phyloP scores from a whole-genome alignment of 2,329 filamentous ascomycete species.

The Rachicladosporium sp. region DNA sequence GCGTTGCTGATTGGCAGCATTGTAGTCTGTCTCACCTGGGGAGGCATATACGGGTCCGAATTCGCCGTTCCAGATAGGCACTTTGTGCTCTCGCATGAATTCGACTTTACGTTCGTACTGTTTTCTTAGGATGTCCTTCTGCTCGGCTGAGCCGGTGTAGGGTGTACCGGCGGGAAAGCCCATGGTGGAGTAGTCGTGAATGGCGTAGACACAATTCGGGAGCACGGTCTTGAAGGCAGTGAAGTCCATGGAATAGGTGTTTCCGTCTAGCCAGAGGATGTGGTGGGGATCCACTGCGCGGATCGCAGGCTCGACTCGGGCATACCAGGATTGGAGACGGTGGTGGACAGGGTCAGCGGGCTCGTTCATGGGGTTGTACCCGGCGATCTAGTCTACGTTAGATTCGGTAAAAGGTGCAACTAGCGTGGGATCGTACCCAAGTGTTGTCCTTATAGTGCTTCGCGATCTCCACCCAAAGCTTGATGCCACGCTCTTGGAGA shows the following conservation, averaged over 20 bases:
- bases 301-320: conserved; percentile 35
- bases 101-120: conserved; percentile 36
- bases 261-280: conserved; percentile 30
- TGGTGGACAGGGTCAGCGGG: conserved; percentile 37
- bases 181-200: conserved; percentile 42
- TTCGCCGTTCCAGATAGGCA: conserved; percentile 40
- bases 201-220: conserved; percentile 37
- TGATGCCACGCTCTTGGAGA: conserved; percentile 37
- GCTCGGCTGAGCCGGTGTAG: conserved; percentile 31
- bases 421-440: conserved; percentile 16
- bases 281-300: conserved; percentile 36
- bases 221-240: conserved; percentile 31
- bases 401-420: no score
- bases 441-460: conserved; percentile 32
- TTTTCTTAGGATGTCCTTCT: conserved; percentile 32
- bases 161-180: conserved; percentile 36
- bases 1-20: conserved; percentile 29
- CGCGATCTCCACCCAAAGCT: conserved; percentile 38
- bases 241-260: conserved; percentile 29
- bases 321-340: conserved; percentile 35
- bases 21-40: conserved; percentile 26
- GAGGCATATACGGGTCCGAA: conserved; percentile 38
- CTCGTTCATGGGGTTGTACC: conserved; percentile 42
- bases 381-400: conserved; percentile 22
- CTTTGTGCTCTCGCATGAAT: conserved; percentile 32